Evolutionary conservation across 73 alveolate genomes (phyloP).

Genomic region (Vitrella brassicaformis): DNA sequence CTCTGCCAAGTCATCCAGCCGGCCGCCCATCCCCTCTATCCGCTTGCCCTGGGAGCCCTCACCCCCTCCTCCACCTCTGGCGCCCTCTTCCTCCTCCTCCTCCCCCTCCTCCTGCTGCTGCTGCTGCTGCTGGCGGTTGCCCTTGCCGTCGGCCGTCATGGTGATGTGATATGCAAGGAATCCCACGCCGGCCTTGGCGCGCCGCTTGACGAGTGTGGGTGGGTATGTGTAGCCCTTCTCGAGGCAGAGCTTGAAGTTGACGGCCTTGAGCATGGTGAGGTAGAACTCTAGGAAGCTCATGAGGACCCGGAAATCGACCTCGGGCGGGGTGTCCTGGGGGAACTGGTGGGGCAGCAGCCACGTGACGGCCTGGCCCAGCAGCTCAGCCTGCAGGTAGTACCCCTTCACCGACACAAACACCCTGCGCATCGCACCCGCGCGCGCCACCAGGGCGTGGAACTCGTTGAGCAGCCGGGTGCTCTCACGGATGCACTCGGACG

Average conservation of each 20-base stretch:
- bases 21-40: neutral
- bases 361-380: constrained; percentile 72
- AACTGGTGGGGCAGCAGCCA: constrained; percentile 88
- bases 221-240: neutral
- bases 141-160: no score
- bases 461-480: constrained; percentile 58
- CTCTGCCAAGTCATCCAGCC: neutral
- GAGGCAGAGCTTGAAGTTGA: constrained; percentile 12
- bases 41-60: neutral
- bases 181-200: neutral
- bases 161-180: neutral
- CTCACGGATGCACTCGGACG: constrained; percentile 45
- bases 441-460: constrained; percentile 60
- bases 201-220: neutral
- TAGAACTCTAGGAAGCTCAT: constrained; percentile 81
- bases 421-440: constrained; percentile 57
- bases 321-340: constrained; percentile 72
- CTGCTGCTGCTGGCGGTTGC: no score
- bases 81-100: neutral
- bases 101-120: no score
- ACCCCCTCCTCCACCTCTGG: neutral
- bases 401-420: constrained; percentile 87
- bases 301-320: constrained; percentile 89
- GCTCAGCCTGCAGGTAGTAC: constrained; percentile 75
- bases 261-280: constrained; percentile 63